Base-by-base conservation (phyloP, 2,329 filamentous ascomycete species). In the Talaromyces funiculosus region DNA sequence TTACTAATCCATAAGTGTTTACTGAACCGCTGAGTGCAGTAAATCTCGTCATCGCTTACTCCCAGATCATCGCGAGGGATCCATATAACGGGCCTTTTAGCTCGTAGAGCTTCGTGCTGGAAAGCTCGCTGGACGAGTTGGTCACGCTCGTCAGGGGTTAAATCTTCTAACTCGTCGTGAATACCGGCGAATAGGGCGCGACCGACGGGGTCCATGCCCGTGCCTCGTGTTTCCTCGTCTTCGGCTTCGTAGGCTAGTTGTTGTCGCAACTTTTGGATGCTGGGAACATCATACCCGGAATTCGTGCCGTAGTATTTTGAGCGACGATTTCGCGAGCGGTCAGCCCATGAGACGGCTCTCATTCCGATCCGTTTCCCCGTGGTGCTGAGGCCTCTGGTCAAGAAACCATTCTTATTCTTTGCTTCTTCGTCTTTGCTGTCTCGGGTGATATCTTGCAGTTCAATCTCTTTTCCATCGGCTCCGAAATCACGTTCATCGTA, bases 1-100 rank as follows among this genome's bases (percentile, higher is more conserved):
- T 97, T 97, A 68, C 90, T 96, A 71, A 97, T 92, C 90, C 92
- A 96, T 57, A 97, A 89, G 65, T 82, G 81, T 62, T 90, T 85
- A 70, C 88, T 93, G 72, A 92, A 89, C 53, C 82, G 81, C 65
- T 87, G 83, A 6, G 92, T 96, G 37, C 90, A 82, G 69, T 82
- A 82, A 47, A 97, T 88, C 78, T 99, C 94, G 67, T 97, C 93
- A 67, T 96, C 91, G 65, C 90, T 92, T 61, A 99, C 84, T 4
- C 94, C 94, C 4, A 97, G 75, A 66, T 94, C 89, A 70, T 99
- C 94, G 10, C 88, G 85, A 0, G 94, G 94, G 47, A 99, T 90
- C 94, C 94, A 99, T 26, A 99, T 87, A 0, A 90, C 90, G 0
- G 94, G 94, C 57, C 92, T 84, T 57, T 89, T 85, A 1, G 92